Evolutionary conservation across 805 yeast species (phyloP), one percentile per base, ranked within the genome.

Genomic region (Teunomyces panamensis): DNA sequence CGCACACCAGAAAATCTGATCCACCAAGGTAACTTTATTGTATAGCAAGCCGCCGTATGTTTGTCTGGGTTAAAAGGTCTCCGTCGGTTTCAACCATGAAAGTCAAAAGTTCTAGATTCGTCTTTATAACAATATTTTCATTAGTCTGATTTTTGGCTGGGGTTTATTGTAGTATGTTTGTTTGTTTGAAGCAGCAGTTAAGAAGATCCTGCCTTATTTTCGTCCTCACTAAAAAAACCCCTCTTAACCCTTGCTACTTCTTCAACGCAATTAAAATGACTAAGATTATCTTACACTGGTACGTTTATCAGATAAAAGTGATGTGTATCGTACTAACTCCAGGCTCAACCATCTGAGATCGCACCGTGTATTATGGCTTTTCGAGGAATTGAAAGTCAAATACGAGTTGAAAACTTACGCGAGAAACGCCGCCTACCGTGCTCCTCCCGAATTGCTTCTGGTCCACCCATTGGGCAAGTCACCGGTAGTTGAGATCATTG

Each of bases 401-500:
- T 71, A 64, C 50, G 74, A 69, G 45, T 27, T 70, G 39, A 68
- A 68, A 50, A 39, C 56, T 8, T 67, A 69, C 51, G 30, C 52
- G 9, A 54, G 75, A 47, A 56, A 50, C 14, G 26, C 55, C n/a
- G 47, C 48, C 10, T 56, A 44, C 45, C 53, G 69, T 43, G 74
- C 75, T 5, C 75, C 75, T 4, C 39, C 47, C n/a, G 73, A 65
- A 33, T 58, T 68, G 46, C 39, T 49, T 30, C 44, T 56, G 20
- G 50, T 69, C 6, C 73, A 68, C 50, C 75, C 74, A 8, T 60
- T 66, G 29, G 75, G 75, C 3, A 65, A 67, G 53, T 63, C 71
- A 1, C 65, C 75, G 2, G 59, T 69, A 9, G 53, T 67, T 39
- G 72, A 67, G 47, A 53, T 66, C 4, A 30, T 60, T 17, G 56